Conservation (phyloP, 768 basidiomycete species). For the Xanthoconium stramineum region DNA sequence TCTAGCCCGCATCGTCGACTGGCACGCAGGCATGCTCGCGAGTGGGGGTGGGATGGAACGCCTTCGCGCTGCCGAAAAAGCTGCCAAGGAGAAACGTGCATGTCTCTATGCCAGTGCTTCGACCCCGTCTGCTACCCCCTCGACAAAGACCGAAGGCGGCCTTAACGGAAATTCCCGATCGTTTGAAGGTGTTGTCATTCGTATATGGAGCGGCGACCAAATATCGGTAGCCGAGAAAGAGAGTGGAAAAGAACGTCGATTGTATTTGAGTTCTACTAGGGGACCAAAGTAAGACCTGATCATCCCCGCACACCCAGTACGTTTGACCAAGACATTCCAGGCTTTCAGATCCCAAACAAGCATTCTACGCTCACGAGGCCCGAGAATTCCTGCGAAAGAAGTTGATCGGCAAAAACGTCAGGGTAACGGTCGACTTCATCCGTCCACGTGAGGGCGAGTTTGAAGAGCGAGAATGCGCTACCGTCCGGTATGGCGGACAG, state of each 20-base stretch:
- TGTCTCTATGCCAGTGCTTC: slow-evolving; percentile 65
- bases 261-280: slow-evolving; percentile 86
- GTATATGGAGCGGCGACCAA: slow-evolving; percentile 93
- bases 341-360: slow-evolving; percentile 80
- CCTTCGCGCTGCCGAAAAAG: slow-evolving; percentile 78
- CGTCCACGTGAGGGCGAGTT: slow-evolving; percentile 91
- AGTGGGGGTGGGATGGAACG: slow-evolving; percentile 82
- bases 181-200: slow-evolving; percentile 81
- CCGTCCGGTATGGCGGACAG: slow-evolving; percentile 79
- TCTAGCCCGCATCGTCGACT: slow-evolving; percentile 89
- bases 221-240: slow-evolving; percentile 77
- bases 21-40: slow-evolving; percentile 96
- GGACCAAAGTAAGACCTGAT: slow-evolving; percentile 64
- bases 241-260: slow-evolving; percentile 67
- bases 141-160: slow-evolving; percentile 47
- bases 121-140: slow-evolving; percentile 28
- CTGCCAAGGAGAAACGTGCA: slow-evolving; percentile 70
- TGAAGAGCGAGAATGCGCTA: slow-evolving; percentile 90
- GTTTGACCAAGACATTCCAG: slow-evolving; percentile 36
- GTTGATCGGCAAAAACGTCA: slow-evolving; percentile 86
- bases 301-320: neutral
- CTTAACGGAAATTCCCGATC: slow-evolving; percentile 43
- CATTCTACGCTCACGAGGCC: slow-evolving; percentile 87
- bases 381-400: slow-evolving; percentile 90
- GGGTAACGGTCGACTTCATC: slow-evolving; percentile 83